These are phyloP conservation scores for Sarocladium oryzae DNA, from an alignment of 2,329 filamentous ascomycete genomes.

Conservation along the genomic window DNA sequence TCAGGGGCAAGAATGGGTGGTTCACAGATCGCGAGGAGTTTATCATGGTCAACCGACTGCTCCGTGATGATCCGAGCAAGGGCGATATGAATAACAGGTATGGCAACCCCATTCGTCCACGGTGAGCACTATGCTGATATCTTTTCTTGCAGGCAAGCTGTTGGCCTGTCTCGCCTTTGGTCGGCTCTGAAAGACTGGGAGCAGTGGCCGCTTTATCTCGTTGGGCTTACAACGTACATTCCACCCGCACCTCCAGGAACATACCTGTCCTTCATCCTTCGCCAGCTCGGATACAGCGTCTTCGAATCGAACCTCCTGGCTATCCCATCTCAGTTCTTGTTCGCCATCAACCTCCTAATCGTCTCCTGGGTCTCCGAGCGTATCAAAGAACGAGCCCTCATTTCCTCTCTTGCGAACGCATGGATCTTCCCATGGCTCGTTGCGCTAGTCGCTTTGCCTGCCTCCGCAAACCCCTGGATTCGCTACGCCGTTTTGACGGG, in stretches of 20 bases:
- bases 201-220: constrained; percentile 51
- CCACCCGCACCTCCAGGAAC: constrained; percentile 33
- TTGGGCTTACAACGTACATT: constrained; percentile 43
- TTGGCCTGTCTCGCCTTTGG: constrained; percentile 31
- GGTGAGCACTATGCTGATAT: not conserved
- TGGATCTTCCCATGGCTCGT: constrained; percentile 45
- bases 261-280: constrained; percentile 40
- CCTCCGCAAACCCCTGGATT: constrained; percentile 18
- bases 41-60: constrained; percentile 55
- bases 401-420: constrained; percentile 39
- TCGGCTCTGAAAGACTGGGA: constrained; percentile 51
- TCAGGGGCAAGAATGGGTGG: constrained; percentile 53
- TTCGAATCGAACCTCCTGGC: constrained; percentile 40
- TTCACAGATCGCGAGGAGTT: constrained; percentile 54
- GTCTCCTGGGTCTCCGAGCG: constrained; percentile 39
- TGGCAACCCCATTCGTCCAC: constrained; percentile 26
- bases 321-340: constrained; percentile 38
- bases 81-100: constrained; percentile 56
- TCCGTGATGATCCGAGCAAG: constrained; percentile 55
- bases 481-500: constrained; percentile 27
- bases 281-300: constrained; percentile 34
- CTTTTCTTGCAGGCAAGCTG: not conserved
- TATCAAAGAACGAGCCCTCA: constrained; percentile 36
- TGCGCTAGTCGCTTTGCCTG: constrained; percentile 33
- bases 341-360: constrained; percentile 39